Evolutionary conservation across 1,284 basidiomycete genomes (phyloP).

Genomic region (Ganoderma leucocontextum): DNA sequence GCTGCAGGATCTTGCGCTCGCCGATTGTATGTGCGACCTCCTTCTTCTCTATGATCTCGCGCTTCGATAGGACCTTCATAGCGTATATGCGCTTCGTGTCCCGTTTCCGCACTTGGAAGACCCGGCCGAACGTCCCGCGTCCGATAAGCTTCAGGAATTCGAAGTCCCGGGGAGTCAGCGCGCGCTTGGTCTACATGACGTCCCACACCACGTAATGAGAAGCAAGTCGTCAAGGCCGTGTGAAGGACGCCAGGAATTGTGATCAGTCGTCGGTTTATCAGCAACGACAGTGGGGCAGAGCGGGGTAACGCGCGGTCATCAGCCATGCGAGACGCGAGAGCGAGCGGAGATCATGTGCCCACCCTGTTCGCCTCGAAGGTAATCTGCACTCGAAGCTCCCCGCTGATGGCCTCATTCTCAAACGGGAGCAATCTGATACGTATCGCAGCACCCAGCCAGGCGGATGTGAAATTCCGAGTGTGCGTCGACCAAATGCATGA

Average conservation of each 20-base stretch:
- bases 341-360: constrained; percentile 43
- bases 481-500: neutral
- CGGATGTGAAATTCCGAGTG: neutral
- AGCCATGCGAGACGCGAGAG: constrained; percentile 28
- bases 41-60: constrained; percentile 99
- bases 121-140: constrained; percentile 97
- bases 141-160: constrained; percentile 99
- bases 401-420: constrained; percentile 85
- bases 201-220: neutral
- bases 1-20: constrained; percentile 98
- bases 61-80: constrained; percentile 99
- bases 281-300: constrained; percentile 15
- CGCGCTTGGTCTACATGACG: constrained; percentile 72
- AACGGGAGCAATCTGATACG: constrained; percentile 73
- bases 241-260: constrained; percentile 13
- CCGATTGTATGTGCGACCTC: constrained; percentile 99
- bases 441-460: constrained; percentile 15
- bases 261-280: constrained; percentile 18
- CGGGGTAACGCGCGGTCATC: constrained; percentile 17
- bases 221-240: constrained; percentile 9
- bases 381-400: constrained; percentile 95
- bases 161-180: constrained; percentile 92
- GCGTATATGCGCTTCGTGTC: constrained; percentile 99
- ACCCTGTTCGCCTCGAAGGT: constrained; percentile 93
- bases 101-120: constrained; percentile 98